Evolutionary conservation across 2,329 filamentous ascomycete genomes (phyloP), one percentile per base, ranked within the genome.

Genomic region (Chaetomium sp.): DNA sequence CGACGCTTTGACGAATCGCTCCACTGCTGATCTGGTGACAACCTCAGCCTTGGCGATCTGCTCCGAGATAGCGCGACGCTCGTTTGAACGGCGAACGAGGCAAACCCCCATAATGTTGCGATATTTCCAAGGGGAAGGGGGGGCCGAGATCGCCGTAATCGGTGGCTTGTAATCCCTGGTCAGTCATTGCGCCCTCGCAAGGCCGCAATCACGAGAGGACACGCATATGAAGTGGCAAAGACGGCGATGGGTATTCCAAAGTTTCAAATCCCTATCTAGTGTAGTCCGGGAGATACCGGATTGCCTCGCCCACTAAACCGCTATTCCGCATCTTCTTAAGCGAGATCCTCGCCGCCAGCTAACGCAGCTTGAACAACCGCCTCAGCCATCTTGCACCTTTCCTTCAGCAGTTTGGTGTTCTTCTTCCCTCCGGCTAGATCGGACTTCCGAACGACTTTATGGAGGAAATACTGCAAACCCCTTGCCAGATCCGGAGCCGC

Each of bases 391-490:
- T 72, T 73, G 63, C 76, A 80, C 2, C 70, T 73, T 65, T 74
- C 76, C 64, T 70, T 74, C 7, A 85, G 64, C 57, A 70, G 73
- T 60, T 71, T 75, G 53, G 70, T 71, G 53, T 81, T 74, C 59
- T 71, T 72, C 63, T 77, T 79, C 5, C 73, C 71, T 11, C 73
- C 71, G 44, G 79, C 68, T 60, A 83, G 70, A 64, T 81, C 72
- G 0, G 85, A 87, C 68, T 85, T 87, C 4, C 80, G 76, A 12
- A 96, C 79, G 45, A 87, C 80, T 68, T 87, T 91, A 66, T 83
- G 82, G 52, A 97, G 66, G 67, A 96, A 94, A 70, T 86, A 95
- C 59, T 88, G 84, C 61, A 96, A 66, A 0, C 89, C 88, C 54
- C 82, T 82, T 5, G 86, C 82, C 59, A 96, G 79, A 55, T 86